Evolutionary conservation across 148 eudicot genomes (phyloP).

Genomic region (Bassia scoparia): DNA sequence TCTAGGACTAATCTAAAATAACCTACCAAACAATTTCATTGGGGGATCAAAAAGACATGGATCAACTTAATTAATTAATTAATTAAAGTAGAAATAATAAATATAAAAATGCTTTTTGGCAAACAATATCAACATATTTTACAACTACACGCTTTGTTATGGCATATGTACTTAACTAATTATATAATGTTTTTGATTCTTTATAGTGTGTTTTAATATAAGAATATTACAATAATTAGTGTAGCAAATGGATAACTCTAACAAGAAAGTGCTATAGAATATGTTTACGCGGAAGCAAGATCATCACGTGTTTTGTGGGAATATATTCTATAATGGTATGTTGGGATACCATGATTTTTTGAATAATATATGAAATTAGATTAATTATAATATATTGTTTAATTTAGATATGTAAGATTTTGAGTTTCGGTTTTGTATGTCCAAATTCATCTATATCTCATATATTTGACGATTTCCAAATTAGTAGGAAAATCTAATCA

Average conservation of each 20-base stretch:
- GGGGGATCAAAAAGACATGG: conserved; percentile 13
- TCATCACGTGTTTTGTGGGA: conserved; percentile 11
- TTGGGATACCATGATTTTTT: not conserved
- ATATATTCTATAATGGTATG: not conserved
- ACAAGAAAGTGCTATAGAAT: not conserved
- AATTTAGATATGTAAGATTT: no score
- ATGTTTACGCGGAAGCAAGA: not conserved
- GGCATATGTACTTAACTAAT: conserved; percentile 13
- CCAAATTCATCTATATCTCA: no score
- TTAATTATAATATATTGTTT: no score
- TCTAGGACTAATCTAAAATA: conserved; percentile 26
- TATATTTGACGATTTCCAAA: no score
- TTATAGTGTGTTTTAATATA: not conserved
- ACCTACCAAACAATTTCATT: conserved; percentile 22
- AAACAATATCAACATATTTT: conserved; percentile 5
- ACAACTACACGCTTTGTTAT: conserved; percentile 27
- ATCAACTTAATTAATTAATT: conserved; percentile 14
- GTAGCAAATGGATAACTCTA: conserved; percentile 15
- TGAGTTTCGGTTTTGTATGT: no score
- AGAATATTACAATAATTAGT: not conserved
- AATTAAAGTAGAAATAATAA: no score
- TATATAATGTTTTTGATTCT: not conserved
- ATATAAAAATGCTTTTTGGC: no score
- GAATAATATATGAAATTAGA: no score
- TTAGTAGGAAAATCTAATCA: no score